Evolutionary conservation across 441 rosid genomes (phyloP).

Genomic region (Euphorbia corollata): DNA sequence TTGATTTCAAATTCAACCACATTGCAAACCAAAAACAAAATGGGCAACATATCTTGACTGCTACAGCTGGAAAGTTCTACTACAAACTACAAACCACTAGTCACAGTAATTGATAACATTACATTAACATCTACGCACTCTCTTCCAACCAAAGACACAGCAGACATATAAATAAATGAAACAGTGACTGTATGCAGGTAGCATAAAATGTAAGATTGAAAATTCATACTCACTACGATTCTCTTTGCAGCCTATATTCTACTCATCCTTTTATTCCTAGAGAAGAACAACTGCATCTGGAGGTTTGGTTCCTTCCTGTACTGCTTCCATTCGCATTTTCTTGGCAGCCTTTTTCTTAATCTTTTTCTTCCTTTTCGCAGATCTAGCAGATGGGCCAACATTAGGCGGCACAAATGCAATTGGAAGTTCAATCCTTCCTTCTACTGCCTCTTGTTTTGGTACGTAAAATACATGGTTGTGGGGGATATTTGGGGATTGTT

Average conservation of each 20-base stretch:
- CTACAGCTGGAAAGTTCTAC: too few species aligned
- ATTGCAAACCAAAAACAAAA: too few species aligned
- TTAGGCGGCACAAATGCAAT: constrained; percentile 23
- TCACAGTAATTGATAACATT: too few species aligned
- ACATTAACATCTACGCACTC: too few species aligned
- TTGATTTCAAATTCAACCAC: too few species aligned
- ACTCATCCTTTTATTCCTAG: too few species aligned
- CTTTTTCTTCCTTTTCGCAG: constrained; percentile 21
- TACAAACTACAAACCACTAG: too few species aligned
- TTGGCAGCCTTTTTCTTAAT: constrained; percentile 29
- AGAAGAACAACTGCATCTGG: background rate
- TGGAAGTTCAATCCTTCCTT: constrained; percentile 20
- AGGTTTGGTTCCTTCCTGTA: background rate
- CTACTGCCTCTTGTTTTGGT: constrained; percentile 12
- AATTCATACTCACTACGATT: constrained; percentile 7
- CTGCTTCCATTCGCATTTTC: constrained; percentile 20
- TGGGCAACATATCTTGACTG: too few species aligned
- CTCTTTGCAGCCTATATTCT: too few species aligned
- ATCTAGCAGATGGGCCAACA: constrained; percentile 1
- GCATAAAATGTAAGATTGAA: background rate
- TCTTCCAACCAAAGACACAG: too few species aligned
- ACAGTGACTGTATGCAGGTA: background rate
- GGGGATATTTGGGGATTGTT: background rate
- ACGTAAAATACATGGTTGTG: background rate
- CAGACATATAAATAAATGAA: too few species aligned